Conservation (phyloP, 768 basidiomycete species). For the Termitomyces sp. region DNA sequence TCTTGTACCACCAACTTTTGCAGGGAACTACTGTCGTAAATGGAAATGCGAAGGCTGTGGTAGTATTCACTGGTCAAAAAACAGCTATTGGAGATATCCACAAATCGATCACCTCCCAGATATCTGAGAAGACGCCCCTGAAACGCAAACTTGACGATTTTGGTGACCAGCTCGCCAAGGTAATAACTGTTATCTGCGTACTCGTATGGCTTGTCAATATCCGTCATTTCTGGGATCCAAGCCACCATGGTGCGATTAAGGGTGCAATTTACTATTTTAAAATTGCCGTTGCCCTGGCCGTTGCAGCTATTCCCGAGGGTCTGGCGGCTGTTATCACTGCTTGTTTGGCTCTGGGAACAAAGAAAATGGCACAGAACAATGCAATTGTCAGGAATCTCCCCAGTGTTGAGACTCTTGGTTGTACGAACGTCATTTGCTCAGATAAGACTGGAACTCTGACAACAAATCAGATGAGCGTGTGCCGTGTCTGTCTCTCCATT, state of each 20-base stretch:
- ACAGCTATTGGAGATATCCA: slow-evolving; percentile 98
- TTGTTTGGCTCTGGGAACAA: slow-evolving; percentile 92
- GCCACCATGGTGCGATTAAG: slow-evolving; percentile 84
- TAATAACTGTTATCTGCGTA: slow-evolving; percentile 94
- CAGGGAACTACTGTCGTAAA: slow-evolving; percentile 96
- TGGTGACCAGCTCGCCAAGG: slow-evolving; percentile 95
- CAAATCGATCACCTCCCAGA: slow-evolving; percentile 90
- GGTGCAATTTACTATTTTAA: slow-evolving; percentile 99
- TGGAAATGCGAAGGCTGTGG: slow-evolving; percentile 82
- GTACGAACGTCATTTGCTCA: slow-evolving; percentile 97
- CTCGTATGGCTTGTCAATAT: slow-evolving; percentile 98
- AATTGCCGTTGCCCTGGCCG: slow-evolving; percentile 97
- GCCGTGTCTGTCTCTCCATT: slow-evolving; percentile 42
- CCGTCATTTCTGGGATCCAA: slow-evolving; percentile 92
- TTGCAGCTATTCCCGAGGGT: slow-evolving; percentile 97
- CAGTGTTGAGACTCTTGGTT: slow-evolving; percentile 94
- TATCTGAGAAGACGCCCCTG: slow-evolving; percentile 92
- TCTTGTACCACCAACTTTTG: neutral
- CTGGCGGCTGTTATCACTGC: slow-evolving; percentile 98
- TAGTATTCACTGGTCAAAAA: slow-evolving; percentile 76
- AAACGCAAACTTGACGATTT: slow-evolving; percentile 99
- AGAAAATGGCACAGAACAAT: slow-evolving; percentile 99
- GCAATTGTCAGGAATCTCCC: slow-evolving; percentile 96
- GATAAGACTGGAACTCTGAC: slow-evolving; percentile 98
- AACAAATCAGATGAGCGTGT: slow-evolving; percentile 97